Base-by-base conservation (phyloP, 768 basidiomycete species). In the Lactarius trivialis region DNA sequence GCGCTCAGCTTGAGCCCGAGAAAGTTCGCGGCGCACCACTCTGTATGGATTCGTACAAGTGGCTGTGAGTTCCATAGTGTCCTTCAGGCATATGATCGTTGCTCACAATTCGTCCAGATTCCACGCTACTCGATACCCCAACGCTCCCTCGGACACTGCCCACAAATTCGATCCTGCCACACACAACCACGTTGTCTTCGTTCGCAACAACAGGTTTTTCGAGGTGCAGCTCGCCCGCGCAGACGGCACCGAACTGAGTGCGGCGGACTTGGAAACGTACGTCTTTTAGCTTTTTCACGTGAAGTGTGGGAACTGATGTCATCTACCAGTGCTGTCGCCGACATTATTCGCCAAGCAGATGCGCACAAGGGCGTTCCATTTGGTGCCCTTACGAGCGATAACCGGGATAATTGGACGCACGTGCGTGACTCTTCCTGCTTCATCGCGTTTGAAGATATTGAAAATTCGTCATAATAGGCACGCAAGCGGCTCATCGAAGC, bases 41-140 rank as follows among this genome's bases (percentile, higher is more conserved):
- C 8, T 88, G 89, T 74, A 97, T 96, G 92, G 79, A 78, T 0
- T 92, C 92, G n/a, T 97, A 96, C 82, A 87, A 93, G 73, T 96
- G 93, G 88, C 80, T 98, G 79, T 88, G 68, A 74, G 85, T 75
- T 19, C 30, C 26, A 50, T 1, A 36, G 14, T 9, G 11, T 8
- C 52, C 15, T 7, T 1, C 30, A 8, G 30, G 41, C 43, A 24
- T 43, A n/a, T 21, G 21, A 7, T 36, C 14, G 39, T 19, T 14
- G 17, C 52, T 26, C 34, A 34, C 60, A 28, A 2, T 24, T 34
- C 43, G 39, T 51, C 11, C 65, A 90, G 88, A 28, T 99, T 99
- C 83, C 97, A 98, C 74, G 79, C 95, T 0, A 85, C 82, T n/a
- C 86, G 97, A 24, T 88, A 93, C 72, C 97, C 97, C 4, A 79